Evolutionary conservation across 306 rosid genomes (phyloP), one percentile per base, ranked within the genome.

Genomic region (Ceratonia siliqua): DNA sequence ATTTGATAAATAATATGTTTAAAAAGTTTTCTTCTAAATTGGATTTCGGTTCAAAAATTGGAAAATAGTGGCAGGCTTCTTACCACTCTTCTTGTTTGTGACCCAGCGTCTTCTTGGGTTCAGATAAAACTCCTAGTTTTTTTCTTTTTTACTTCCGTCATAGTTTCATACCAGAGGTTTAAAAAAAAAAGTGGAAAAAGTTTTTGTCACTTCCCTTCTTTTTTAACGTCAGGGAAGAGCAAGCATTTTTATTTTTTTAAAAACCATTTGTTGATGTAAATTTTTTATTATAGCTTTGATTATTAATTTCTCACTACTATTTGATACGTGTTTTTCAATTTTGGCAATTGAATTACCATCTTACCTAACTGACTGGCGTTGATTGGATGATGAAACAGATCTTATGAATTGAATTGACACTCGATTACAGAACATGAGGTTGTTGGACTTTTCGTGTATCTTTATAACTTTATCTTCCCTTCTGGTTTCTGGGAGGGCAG

Each of bases 401-500:
- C 82, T 77, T 66, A 14, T 58, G 4, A 58, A 36, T 56, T 67
- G 36, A 83, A 74, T 79, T 76, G 82, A 46, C 28, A 32, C n/a
- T n/a, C n/a, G n/a, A n/a, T 77, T 58, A 61, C 67, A 78, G 73
- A 79, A 56, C 67, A 88, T 88, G 93, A 77, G 78, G 89, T 74
- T 70, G 35, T 73, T 46, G 79, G 79, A 79, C 80, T 59, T 79
- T 36, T 56, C 81, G 22, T 75, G 53, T 56, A 65, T 69, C 8
- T 48, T 85, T 86, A 53, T 86, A 30, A 71, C 79, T 54, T 68
- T 86, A 21, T 70, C 77, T 49, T 65, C 66, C 8, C 70, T 89
- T 77, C 30, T 84, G 41, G 8, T 65, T 32, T 45, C 62, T 68
- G 96, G 86, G 49, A 80, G 79, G 76, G 96, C 92, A 3, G 97